A percentile compares a stretch with the other conserved stretches of the same genome.
Conservation (phyloP, 208 protist species). For the Wallacemonas sp. region DNA sequence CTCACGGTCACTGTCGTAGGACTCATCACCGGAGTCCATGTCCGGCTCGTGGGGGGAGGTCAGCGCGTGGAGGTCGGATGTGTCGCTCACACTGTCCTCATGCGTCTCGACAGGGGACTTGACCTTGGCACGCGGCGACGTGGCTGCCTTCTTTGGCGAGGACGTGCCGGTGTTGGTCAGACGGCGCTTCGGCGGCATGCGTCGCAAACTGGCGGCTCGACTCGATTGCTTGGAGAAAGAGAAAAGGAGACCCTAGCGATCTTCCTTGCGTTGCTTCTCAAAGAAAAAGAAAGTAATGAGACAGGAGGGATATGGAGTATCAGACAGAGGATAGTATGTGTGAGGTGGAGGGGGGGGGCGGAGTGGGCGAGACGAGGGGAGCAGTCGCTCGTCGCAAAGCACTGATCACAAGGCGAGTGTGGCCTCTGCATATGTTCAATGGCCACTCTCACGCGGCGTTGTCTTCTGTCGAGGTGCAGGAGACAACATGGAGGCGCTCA, state of each 20-base stretch:
- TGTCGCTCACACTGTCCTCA: background rate
- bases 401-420: too few relatives aligned
- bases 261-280: too few relatives aligned
- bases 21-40: background rate
- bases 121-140: background rate
- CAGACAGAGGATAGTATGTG: too few relatives aligned
- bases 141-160: slow-evolving; percentile 7
- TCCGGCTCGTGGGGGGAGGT: background rate
- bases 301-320: background rate
- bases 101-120: background rate
- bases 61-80: slow-evolving; percentile 1
- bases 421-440: too few relatives aligned
- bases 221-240: too few relatives aligned
- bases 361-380: too few relatives aligned
- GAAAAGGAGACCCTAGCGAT: slow-evolving; percentile 3
- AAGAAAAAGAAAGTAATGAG: slow-evolving; percentile 3
- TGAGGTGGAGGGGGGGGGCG: too few relatives aligned
- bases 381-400: too few relatives aligned
- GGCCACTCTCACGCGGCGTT: too few relatives aligned
- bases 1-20: slow-evolving; percentile 7
- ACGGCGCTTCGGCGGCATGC: slow-evolving; percentile 69
- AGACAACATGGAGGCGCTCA: too few relatives aligned
- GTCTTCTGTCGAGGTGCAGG: background rate
- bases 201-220: too few relatives aligned
- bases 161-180: slow-evolving; percentile 23